Conservation (phyloP, 2,329 filamentous ascomycete species). For the Alternaria sp. region DNA sequence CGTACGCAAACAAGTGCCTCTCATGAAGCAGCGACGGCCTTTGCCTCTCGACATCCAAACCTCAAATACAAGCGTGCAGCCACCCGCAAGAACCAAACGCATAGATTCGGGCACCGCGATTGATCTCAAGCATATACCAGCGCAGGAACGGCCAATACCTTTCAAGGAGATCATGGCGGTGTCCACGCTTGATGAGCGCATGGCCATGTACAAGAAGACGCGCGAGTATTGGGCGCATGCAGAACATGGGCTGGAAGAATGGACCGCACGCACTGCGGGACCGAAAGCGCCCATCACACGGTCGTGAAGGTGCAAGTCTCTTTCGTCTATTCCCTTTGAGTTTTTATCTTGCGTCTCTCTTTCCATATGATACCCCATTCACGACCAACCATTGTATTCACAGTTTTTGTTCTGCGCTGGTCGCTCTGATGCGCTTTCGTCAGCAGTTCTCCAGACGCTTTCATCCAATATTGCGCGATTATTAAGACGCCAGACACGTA, state of each 20-base stretch:
- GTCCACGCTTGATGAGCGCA: conserved; percentile 32
- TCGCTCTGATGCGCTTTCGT: not conserved
- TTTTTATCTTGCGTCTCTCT: not conserved
- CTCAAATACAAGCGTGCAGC: not conserved
- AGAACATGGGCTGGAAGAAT: conserved; percentile 42
- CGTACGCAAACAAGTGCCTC: not conserved
- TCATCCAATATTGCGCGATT: not conserved
- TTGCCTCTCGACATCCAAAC: not conserved
- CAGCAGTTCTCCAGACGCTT: not conserved
- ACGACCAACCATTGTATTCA: not conserved
- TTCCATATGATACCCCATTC: not conserved
- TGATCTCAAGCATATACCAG: conserved; percentile 28
- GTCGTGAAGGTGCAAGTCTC: not conserved
- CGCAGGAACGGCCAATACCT: conserved; percentile 30
- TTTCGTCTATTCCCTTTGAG: not conserved
- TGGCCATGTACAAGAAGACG: conserved; percentile 42
- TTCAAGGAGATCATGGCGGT: conserved; percentile 42
- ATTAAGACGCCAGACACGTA: not conserved
- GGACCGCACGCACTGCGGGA: conserved; percentile 22
- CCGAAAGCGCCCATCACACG: not conserved
- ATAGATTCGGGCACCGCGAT: conserved; percentile 44
- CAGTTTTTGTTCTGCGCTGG: not conserved
- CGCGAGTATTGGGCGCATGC: conserved; percentile 45
- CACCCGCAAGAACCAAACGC: conserved; percentile 28
- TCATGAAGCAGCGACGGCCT: not conserved